Base-by-base conservation (phyloP, 495 filamentous ascomycete genomes). In the Hypoxylon lienhwacheense region DNA sequence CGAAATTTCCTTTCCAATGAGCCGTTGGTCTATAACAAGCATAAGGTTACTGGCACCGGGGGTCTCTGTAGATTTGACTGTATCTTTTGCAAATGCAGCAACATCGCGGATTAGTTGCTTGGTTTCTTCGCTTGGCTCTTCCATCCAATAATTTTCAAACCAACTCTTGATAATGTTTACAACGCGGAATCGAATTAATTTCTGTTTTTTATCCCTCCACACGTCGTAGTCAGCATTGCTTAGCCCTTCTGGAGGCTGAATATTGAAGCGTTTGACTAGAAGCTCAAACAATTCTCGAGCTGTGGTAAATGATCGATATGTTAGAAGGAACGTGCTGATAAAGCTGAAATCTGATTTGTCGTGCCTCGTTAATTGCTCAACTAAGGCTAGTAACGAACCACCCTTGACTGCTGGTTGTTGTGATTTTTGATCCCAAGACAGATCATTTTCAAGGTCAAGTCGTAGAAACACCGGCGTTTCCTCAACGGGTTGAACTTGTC, bases 91-190 rank as follows among this genome's bases (percentile, higher is more conserved):
- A 66, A 98, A 98, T 19, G 82, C 82, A 71, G 92, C 87, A 1
- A 96, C 90, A 55, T 89, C 84, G 57, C 88, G 86, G 40, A 97
- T 87, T 20, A 98, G 77, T 61, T 90, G 80, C 72, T 85, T 88
- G 29, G 87, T 89, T 17, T 85, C 82, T 29, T 93, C 88, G 65
- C 86, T 91, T 33, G 84, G 81, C 16, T 88, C 85, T 67, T 98
- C 93, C 93, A 97, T 96, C 93, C 93, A 98, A 68, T 91, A 97
- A 51, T 85, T 89, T 63, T 97, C 92, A 60, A 98, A 90, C 93
- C 93, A 98, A 68, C 83, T 95, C 77, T 97, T 97, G 55, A 97
- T 73, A 47, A 97, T 96, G 66, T 97, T 97, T 61, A 98, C 90
- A 6, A 98, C 89, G 34, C 93, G 82, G 77, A 98, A 91, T 32